A percentile compares a stretch with the other conserved stretches of the same genome.
Evolutionary conservation across 441 rosid species (phyloP).

Genomic region (Syzygium malaccense): DNA sequence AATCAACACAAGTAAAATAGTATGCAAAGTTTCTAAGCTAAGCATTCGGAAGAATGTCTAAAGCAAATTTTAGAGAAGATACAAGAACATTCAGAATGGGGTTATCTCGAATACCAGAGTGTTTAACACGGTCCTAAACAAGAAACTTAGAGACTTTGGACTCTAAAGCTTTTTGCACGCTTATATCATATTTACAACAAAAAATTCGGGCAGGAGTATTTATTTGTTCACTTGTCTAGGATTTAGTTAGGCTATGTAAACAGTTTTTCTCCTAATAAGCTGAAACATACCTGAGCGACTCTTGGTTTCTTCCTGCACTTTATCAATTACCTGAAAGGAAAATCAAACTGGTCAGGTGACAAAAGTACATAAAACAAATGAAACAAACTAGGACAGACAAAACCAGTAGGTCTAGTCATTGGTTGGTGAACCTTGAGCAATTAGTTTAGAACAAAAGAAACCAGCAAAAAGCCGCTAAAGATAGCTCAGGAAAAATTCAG

Average conservation of each 20-base stretch:
- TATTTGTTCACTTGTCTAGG: neutral
- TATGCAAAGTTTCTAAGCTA: neutral
- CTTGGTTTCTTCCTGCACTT: conserved; percentile 93
- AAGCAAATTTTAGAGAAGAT: neutral
- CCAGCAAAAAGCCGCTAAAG: neutral
- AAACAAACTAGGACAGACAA: neutral
- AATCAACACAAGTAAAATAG: neutral
- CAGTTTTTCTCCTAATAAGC: neutral
- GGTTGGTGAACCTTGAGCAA: neutral
- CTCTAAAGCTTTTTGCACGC: neutral
- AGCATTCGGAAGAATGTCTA: neutral
- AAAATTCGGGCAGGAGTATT: neutral
- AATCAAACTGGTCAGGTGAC: conserved; percentile 6
- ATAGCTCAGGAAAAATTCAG: neutral
- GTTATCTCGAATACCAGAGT: neutral
- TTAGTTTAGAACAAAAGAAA: neutral
- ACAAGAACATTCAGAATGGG: neutral
- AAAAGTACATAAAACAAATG: neutral
- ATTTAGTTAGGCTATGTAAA: neutral
- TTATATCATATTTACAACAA: neutral
- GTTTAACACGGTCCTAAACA: neutral
- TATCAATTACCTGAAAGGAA: conserved; percentile 77
- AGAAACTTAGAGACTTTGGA: neutral
- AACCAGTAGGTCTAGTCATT: neutral
- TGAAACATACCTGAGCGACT: conserved; percentile 61